A percentile compares a stretch with the other conserved stretches of the same genome.
phyloP scores from a whole-genome alignment of 2,329 filamentous ascomycete species.

The Celoporthe dispersa region DNA sequence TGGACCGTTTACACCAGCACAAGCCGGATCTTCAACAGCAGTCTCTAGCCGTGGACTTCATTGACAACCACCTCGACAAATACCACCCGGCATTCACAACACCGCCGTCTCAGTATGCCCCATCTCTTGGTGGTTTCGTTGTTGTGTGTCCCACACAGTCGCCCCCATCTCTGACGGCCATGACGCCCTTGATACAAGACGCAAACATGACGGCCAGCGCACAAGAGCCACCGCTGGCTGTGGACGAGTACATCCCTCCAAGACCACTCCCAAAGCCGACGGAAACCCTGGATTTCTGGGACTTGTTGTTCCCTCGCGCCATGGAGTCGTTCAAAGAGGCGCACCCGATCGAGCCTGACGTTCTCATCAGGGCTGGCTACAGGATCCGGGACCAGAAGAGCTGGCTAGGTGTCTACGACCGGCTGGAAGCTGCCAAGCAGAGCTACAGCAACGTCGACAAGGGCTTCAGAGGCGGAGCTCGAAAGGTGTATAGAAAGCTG shows the following conservation, averaged over 20 bases:
- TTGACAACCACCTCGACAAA: slow-evolving; percentile 4
- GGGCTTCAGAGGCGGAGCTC: not conserved
- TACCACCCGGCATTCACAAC: slow-evolving; percentile 10
- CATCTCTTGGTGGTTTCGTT: not conserved
- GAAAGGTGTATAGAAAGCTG: slow-evolving; percentile 6
- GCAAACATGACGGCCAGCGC: too few species aligned
- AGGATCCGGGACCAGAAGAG: slow-evolving; percentile 7
- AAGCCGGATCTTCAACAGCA: slow-evolving; percentile 2
- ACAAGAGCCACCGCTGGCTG: too few species aligned
- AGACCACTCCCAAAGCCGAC: not conserved
- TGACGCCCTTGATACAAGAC: too few species aligned
- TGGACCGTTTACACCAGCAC: not conserved
- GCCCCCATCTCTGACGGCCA: too few species aligned
- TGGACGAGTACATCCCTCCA: too few species aligned
- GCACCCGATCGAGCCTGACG: not conserved
- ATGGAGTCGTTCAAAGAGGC: not conserved
- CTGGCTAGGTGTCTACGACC: slow-evolving; percentile 11
- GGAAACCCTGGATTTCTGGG: slow-evolving; percentile 6
- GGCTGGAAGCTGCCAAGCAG: not conserved
- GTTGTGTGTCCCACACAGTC: not conserved
- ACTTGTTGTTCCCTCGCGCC: not conserved
- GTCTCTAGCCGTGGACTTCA: slow-evolving; percentile 7
- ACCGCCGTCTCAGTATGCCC: not conserved
- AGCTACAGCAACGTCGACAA: not conserved
- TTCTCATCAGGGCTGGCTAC: not conserved